These are phyloP conservation scores for Grifola frondosa DNA, from an alignment of 1,284 basidiomycete species.

Conservation along the genomic window DNA sequence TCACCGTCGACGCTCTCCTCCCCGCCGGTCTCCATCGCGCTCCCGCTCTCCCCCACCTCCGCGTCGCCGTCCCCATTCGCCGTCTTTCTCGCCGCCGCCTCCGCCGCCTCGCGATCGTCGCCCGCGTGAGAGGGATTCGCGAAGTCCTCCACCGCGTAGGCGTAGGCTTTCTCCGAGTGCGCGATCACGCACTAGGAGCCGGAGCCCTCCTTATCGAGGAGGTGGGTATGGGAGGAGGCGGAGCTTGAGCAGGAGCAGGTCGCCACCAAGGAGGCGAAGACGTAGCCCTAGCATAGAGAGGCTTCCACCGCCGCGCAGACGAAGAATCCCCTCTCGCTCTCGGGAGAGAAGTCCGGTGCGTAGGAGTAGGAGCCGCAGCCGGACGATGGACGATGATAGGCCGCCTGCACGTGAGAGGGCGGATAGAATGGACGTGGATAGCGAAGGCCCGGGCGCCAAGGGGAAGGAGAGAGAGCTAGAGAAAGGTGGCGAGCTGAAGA, in stretches of 20 bases:
- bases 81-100: conserved; percentile 45
- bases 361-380: conserved; percentile 24
- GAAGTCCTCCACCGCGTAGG: conserved; percentile 57
- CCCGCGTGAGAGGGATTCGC: conserved; percentile 43
- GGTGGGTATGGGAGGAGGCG: conserved; percentile 23
- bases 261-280: conserved; percentile 38
- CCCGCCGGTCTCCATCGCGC: conserved; percentile 22
- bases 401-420: conserved; percentile 9
- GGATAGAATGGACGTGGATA: conserved; percentile 50
- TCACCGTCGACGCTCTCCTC: conserved; percentile 22
- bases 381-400: conserved; percentile 20
- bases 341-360: conserved; percentile 18
- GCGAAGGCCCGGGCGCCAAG: conserved; percentile 7
- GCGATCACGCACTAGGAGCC: conserved; percentile 31
- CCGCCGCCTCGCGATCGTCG: conserved; percentile 37
- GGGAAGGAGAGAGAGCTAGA: conserved; percentile 14
- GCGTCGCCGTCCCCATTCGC: conserved; percentile 49
- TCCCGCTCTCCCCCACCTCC: conserved; percentile 40
- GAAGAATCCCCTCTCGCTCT: conserved; percentile 18
- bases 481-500: conserved; percentile 54
- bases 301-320: conserved; percentile 21
- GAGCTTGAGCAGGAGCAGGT: conserved; percentile 29
- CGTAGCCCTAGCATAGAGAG: conserved; percentile 28
- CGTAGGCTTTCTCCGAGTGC: conserved; percentile 48
- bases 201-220: conserved; percentile 19